Evolutionary conservation across 176 grass and related monocot genomes (phyloP), one percentile per base, ranked within the genome.

Genomic region (Juncus inflexus): DNA sequence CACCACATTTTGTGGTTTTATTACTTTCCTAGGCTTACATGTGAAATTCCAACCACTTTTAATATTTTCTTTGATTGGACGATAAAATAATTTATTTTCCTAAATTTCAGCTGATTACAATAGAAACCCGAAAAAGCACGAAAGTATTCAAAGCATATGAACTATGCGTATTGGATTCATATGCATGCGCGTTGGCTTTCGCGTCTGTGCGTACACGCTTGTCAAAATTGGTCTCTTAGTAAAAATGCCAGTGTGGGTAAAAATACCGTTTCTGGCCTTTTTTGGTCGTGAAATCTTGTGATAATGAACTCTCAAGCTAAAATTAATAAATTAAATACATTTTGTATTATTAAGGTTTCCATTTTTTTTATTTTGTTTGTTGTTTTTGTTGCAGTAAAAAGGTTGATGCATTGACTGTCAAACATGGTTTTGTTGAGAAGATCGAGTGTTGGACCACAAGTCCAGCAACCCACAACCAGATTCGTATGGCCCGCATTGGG

Each of bases 331-430:
- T n/a, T n/a, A n/a, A n/a, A n/a, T n/a, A 8, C 12, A 40, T 61
- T 7, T 60, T 15, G 3, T 60, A 35, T 4, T 4, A 60, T 15
- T 35, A 15, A 9, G 15, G 5, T 15, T 60, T 35, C 56, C 3
- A 3, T 4, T 15, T 60, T 60, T 60, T 3, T 3, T 4, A 5
- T 61, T 3, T 74, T 74, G n/a, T 56, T 19, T 54, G n/a, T 72
- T 78, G 37, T 68, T 9, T 54, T 50, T 67, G 12, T 74, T 56
- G 40, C 65, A 83, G 70, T 42, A 64, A 78, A 78, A 70, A 99
- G 95, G 72, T 84, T 99, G 76, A 86, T 88, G 63, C 92, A 89
- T 78, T 99, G 95, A 88, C 45, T 99, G 50, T 92, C 95, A 59
- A 94, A 99, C 69, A 89, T 73, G 66, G 72, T 84, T 63, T 77